These are phyloP conservation scores for Ceratocystis papillata DNA, from an alignment of 2,329 filamentous ascomycete species.

Conservation along the genomic window DNA sequence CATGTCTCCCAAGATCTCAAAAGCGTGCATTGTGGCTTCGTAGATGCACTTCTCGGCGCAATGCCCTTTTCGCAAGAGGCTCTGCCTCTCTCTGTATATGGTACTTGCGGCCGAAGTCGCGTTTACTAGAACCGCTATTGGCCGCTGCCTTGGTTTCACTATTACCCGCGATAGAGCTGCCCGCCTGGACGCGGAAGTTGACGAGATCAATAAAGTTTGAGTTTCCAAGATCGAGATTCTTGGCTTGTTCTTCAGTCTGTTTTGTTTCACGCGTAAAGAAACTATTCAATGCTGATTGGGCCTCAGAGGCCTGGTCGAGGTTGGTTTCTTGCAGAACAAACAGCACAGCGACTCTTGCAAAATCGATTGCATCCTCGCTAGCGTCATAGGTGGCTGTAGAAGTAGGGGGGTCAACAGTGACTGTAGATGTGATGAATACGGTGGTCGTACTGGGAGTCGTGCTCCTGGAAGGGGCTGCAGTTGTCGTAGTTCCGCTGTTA, in stretches of 20 bases:
- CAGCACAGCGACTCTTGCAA: conserved; percentile 51
- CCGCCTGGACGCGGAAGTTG: conserved; percentile 30
- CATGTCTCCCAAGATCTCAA: too few species aligned
- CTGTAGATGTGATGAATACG: conserved; percentile 18
- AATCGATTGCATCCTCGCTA: conserved; percentile 50
- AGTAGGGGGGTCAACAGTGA: conserved; percentile 20
- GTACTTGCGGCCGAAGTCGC: not conserved
- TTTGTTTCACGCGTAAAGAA: conserved; percentile 41
- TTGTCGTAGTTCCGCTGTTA: conserved; percentile 15
- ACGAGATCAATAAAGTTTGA: conserved; percentile 43
- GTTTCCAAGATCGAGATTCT: conserved; percentile 36
- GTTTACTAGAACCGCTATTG: not conserved
- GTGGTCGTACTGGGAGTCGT: conserved; percentile 16
- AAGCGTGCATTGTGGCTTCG: too few species aligned
- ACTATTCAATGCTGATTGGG: conserved; percentile 44
- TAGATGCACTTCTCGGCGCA: too few species aligned
- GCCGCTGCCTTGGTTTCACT: conserved; percentile 12
- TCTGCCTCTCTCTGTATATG: too few species aligned
- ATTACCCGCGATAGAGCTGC: conserved; percentile 9
- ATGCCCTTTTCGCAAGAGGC: too few species aligned
- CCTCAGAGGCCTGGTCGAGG: conserved; percentile 41
- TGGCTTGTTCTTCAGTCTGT: conserved; percentile 32
- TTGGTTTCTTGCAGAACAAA: conserved; percentile 49
- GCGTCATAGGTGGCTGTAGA: conserved; percentile 35
- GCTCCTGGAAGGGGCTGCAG: conserved; percentile 12